Evolutionary conservation across 2,329 filamentous ascomycete genomes (phyloP), one percentile per base, ranked within the genome.

Genomic region (Cordyceps cateniannulata): DNA sequence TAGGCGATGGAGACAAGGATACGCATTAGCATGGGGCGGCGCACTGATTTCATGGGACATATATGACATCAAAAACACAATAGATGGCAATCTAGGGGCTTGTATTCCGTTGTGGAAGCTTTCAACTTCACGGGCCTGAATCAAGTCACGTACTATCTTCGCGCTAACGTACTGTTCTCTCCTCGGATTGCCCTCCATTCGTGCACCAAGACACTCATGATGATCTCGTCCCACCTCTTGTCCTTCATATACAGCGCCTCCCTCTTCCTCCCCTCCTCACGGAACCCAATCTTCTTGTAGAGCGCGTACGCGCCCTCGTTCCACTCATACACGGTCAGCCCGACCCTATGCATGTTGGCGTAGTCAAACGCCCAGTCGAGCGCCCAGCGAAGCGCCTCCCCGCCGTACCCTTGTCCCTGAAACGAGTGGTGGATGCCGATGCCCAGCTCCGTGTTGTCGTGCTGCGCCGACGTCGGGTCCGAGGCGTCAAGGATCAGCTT

Each of bases 1-100:
- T 95, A 57, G 90, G 89, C 8, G 84, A 85, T 22, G 79, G 77
- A 53, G 66, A 51, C 10, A 40, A 67, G 64, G 66, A 53, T 67
- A 70, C 71, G 59, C 70, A 72, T 62, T 75, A 54, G 58, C 58
- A 54, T 48, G 50, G 32, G 7, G 29, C 29, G 58, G 50, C 58
- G 58, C 50, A 48, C 42, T 32, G 57, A 35, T 45, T 52, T 35
- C n/a, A 32, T 6, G 38, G 35, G 35, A 32, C 9, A 14, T 16
- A 32, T 20, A 44, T 29, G 16, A 59, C 44, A 50, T 50, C 45
- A 35, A n/a, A 44, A 9, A 22, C 32, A 35, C 10, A 35, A 35
- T 35, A 35, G 32, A 35, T 12, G 38, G 38, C n/a, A 42, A 42
- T 16, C 7, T 16, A 16, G 7, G 38, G 38, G n/a, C 38, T 16